Conservation (phyloP, 139 green algal genomes). For the Mesotaenium endlicherianum region DNA sequence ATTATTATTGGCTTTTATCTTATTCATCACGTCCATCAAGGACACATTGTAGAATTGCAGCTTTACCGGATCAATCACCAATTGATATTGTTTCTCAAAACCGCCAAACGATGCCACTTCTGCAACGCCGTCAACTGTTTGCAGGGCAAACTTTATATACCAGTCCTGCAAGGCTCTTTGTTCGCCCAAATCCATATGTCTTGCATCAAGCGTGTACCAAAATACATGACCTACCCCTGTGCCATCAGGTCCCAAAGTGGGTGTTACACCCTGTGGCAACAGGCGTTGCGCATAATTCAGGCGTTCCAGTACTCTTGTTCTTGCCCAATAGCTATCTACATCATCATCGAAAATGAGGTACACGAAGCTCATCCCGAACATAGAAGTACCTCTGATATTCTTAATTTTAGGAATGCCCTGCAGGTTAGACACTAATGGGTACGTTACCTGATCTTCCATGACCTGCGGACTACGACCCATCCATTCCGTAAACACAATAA, state of each 20-base stretch:
- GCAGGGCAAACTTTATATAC: not conserved
- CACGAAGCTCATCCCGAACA: not conserved
- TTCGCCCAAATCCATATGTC: not conserved
- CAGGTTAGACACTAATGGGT: not conserved
- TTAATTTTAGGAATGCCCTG: not conserved
- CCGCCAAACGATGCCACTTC: too few species aligned
- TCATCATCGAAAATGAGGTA: not conserved
- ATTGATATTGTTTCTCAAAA: too few species aligned
- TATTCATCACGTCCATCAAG: too few species aligned
- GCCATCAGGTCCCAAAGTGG: not conserved
- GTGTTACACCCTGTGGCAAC: not conserved
- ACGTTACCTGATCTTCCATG: not conserved
- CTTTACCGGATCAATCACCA: too few species aligned
- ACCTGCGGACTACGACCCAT: not conserved
- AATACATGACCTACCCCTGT: not conserved
- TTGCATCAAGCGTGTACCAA: not conserved
- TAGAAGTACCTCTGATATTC: not conserved
- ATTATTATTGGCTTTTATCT: too few species aligned
- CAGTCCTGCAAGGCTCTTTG: not conserved
- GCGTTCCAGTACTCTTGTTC: not conserved
- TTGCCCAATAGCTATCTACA: not conserved
- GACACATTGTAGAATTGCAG: too few species aligned
- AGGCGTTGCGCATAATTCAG: not conserved
- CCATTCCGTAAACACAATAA: not conserved
- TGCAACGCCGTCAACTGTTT: too few species aligned